Evolutionary conservation across 257 asterid genomes (phyloP).

Genomic region (Nicotiana tabacum): DNA sequence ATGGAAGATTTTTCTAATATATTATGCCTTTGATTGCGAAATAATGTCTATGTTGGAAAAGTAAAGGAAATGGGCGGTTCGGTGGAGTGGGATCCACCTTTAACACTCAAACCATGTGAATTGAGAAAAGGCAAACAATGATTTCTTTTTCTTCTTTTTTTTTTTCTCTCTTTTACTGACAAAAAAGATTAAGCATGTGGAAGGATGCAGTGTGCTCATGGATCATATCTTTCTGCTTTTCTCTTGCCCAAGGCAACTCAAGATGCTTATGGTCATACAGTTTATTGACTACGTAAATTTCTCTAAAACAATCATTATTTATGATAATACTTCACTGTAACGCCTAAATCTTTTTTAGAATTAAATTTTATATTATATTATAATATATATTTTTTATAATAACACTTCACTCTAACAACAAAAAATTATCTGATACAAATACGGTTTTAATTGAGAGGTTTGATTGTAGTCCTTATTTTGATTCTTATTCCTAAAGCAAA

Average conservation of each 20-base stretch:
- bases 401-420: no score
- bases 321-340: no score
- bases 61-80: not conserved
- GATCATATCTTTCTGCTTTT: not conserved
- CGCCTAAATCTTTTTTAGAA: no score
- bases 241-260: conserved; percentile 11
- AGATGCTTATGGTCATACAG: not conserved
- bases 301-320: no score
- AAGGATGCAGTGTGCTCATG: not conserved
- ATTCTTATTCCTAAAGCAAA: not conserved
- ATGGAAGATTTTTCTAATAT: not conserved
- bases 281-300: not conserved
- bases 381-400: no score
- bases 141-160: no score
- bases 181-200: conserved; percentile 20
- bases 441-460: no score
- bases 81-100: conserved; percentile 19
- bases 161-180: not conserved
- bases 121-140: not conserved
- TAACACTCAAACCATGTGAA: conserved; percentile 11
- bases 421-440: no score
- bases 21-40: not conserved
- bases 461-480: not conserved
- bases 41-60: not conserved
- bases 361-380: no score